These are phyloP conservation scores for Thalassiosira allenii DNA, from an alignment of 352 stramenopile genomes.

Conservation along the genomic window DNA sequence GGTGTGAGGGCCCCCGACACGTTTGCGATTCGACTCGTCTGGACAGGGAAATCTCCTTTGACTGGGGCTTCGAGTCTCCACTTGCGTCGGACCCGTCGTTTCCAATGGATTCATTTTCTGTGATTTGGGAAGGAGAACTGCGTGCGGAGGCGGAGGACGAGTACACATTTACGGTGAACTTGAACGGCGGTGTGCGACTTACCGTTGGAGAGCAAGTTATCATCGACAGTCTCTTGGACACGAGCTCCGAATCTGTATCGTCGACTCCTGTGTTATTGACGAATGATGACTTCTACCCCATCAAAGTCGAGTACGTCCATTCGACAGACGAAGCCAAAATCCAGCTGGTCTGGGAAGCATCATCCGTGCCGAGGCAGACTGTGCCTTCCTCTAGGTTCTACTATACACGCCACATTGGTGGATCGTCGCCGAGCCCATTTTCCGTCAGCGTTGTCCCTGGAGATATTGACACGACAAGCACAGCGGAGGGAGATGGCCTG, in stretches of 20 bases:
- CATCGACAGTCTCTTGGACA: slow-evolving; percentile 69
- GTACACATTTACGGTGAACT: slow-evolving; percentile 88
- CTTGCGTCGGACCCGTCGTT: slow-evolving; percentile 65
- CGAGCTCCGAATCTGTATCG: slow-evolving; percentile 40
- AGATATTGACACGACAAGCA: slow-evolving; percentile 75
- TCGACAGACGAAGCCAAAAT: slow-evolving; percentile 88
- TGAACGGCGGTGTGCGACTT: slow-evolving; percentile 88
- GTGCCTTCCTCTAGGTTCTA: slow-evolving; percentile 74
- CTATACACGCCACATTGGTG: slow-evolving; percentile 75
- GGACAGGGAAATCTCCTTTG: slow-evolving; percentile 89
- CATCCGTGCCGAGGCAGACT: slow-evolving; percentile 20
- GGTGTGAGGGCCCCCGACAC: slow-evolving; percentile 72
- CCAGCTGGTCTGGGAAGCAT: slow-evolving; percentile 86
- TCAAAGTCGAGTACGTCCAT: slow-evolving; percentile 90
- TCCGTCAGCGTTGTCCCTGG: slow-evolving; percentile 86
- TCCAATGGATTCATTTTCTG: slow-evolving; percentile 86
- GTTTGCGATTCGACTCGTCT: slow-evolving; percentile 85
- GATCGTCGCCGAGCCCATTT: slow-evolving; percentile 65
- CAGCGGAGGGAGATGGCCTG: slow-evolving; percentile 65
- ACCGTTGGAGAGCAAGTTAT: slow-evolving; percentile 86
- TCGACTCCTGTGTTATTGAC: slow-evolving; percentile 37
- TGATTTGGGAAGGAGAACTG: slow-evolving; percentile 83
- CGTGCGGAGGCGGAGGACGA: slow-evolving; percentile 69
- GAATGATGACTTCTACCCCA: slow-evolving; percentile 83
- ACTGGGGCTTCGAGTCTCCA: slow-evolving; percentile 87